These are phyloP conservation scores for Paramecium caudatum DNA, from an alignment of 73 alveolate species.

Conservation along the genomic window DNA sequence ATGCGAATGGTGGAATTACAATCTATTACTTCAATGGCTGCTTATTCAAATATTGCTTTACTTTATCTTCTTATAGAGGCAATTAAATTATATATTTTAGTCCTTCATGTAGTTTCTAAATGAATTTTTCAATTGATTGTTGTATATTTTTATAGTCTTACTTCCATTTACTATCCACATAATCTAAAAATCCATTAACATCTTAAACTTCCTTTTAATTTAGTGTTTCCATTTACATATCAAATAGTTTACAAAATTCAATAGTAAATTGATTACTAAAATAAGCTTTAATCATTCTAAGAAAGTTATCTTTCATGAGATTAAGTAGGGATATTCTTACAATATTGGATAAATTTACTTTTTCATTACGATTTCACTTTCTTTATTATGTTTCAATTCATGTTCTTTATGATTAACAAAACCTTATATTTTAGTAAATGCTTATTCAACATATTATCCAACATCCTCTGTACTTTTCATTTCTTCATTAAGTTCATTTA, in stretches of 20 bases:
- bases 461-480: constrained; percentile 8
- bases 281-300: constrained; percentile 29
- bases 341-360: neutral
- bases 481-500: constrained; percentile 26
- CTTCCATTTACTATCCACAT: constrained; percentile 63
- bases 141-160: constrained; percentile 30
- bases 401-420: constrained; percentile 40
- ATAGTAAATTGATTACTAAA: constrained; percentile 39
- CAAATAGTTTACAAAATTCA: constrained; percentile 46
- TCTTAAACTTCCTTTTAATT: constrained; percentile 56
- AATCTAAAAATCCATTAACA: constrained; percentile 53
- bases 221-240: constrained; percentile 54
- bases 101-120: constrained; percentile 38
- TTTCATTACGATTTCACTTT: constrained; percentile 25
- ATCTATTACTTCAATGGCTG: constrained; percentile 18
- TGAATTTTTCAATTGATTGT: constrained; percentile 40
- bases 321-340: neutral
- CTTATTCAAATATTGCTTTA: neutral
- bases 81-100: constrained; percentile 17
- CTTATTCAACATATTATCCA: constrained; percentile 40
- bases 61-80: constrained; percentile 23
- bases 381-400: constrained; percentile 28
- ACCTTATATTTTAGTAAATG: neutral
- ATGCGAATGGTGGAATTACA: neutral
- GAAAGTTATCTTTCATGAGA: constrained; percentile 45